Conservation (phyloP, 495 filamentous ascomycete species). For the Zalerion maritima region DNA sequence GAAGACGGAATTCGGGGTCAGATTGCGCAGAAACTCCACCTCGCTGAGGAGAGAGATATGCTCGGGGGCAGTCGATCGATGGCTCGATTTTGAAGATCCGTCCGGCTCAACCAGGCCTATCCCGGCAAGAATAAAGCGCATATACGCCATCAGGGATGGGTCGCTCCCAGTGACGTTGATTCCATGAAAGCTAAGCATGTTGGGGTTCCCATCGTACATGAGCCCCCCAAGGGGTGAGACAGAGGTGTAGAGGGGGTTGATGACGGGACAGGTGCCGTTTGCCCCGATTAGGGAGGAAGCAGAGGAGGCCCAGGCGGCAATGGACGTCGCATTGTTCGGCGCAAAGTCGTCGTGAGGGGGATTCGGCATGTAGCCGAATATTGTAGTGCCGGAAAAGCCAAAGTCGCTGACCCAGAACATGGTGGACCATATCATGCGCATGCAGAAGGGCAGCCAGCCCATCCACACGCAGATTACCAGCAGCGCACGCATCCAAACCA, state of each 20-base stretch:
- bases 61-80: conserved; percentile 4
- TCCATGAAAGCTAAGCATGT: conserved; percentile 14
- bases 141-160: conserved; percentile 12
- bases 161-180: conserved; percentile 14
- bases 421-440: conserved; percentile 79
- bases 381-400: conserved; percentile 44
- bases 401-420: conserved; percentile 95
- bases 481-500: conserved; percentile 61
- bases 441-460: conserved; percentile 73
- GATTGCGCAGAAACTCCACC: conserved; percentile 50
- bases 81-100: conserved; percentile 5
- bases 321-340: conserved; percentile 3
- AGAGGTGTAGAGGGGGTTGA: conserved; percentile 28
- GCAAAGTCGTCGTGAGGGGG: conserved; percentile 4
- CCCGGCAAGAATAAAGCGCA: conserved; percentile 16
- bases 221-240: conserved; percentile 16
- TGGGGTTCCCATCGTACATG: conserved; percentile 13
- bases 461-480: conserved; percentile 83
- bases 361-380: conserved; percentile 12
- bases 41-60: conserved; percentile 50
- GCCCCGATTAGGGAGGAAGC: conserved; percentile 17
- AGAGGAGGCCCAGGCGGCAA: conserved; percentile 10
- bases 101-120: conserved; percentile 9
- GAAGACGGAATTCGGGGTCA: conserved; percentile 57
- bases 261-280: conserved; percentile 29